Evolutionary conservation across 805 yeast genomes (phyloP).

Genomic region (Wickerhamia fluorescens): DNA sequence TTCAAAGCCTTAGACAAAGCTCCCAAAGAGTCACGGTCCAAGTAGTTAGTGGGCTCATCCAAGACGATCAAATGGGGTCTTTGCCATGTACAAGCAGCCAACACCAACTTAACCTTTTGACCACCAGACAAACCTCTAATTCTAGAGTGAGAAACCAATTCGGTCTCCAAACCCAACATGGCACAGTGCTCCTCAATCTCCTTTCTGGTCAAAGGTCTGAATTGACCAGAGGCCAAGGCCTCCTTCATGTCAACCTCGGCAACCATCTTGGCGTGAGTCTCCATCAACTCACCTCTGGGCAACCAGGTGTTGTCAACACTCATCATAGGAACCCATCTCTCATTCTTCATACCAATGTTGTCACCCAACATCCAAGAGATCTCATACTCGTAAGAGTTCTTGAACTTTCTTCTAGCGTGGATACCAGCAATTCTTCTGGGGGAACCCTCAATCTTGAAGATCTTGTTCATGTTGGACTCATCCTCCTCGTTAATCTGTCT

Average conservation of each 20-base stretch:
- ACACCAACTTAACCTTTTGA: constrained; percentile 98
- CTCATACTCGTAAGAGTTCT: constrained; percentile 99
- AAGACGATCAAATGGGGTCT: constrained; percentile 99
- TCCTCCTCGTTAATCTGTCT: constrained; percentile 96
- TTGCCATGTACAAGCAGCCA: constrained; percentile 99
- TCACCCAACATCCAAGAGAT: constrained; percentile 97
- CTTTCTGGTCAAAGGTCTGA: constrained; percentile 99
- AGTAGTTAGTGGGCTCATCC: constrained; percentile 99
- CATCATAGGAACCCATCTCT: constrained; percentile 99
- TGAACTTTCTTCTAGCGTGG: constrained; percentile 98
- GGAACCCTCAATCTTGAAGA: constrained; percentile 98
- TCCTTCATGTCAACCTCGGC: constrained; percentile 99
- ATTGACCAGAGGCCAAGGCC: constrained; percentile 99
- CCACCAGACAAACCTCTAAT: constrained; percentile 99
- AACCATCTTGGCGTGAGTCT: constrained; percentile 93
- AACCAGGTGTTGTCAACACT: constrained; percentile 99
- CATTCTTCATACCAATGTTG: constrained; percentile 97
- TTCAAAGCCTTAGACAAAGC: constrained; percentile 98
- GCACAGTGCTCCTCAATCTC: constrained; percentile 99
- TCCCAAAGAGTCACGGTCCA: constrained; percentile 99
- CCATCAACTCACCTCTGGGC: constrained; percentile 99
- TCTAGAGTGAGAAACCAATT: constrained; percentile 99
- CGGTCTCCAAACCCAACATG: constrained; percentile 97
- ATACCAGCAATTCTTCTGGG: constrained; percentile 95
- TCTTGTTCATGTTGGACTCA: constrained; percentile 98